Conservation (phyloP, 2,329 filamentous ascomycete species). For the Colletotrichum sp. region DNA sequence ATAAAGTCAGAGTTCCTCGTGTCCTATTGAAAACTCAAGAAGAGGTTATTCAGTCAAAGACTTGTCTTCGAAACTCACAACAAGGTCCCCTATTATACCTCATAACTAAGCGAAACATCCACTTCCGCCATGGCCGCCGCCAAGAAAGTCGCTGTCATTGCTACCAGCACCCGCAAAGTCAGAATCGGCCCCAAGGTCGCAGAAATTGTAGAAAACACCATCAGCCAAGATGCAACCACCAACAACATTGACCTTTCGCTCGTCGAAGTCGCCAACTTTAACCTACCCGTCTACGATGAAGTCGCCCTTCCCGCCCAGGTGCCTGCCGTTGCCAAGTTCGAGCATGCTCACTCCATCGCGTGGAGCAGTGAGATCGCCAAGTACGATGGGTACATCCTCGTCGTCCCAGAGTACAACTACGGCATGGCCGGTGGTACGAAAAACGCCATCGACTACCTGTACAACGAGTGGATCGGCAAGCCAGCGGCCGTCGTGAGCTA, state of each 20-base stretch:
- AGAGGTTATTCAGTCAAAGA: not conserved
- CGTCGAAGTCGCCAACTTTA: constrained; percentile 42
- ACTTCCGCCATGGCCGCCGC: not conserved
- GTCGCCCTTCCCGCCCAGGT: constrained; percentile 41
- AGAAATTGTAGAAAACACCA: constrained; percentile 31
- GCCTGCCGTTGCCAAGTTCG: constrained; percentile 38
- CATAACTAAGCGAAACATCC: not conserved
- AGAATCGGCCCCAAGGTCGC: constrained; percentile 36
- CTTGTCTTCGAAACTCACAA: not conserved
- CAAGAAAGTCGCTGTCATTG: constrained; percentile 38
- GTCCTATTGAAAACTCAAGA: rapidly evolving
- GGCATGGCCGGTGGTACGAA: constrained; percentile 59
- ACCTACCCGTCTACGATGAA: constrained; percentile 53
- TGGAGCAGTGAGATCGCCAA: constrained; percentile 50
- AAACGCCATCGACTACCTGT: constrained; percentile 68
- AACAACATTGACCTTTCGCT: constrained; percentile 27
- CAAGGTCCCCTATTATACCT: not conserved
- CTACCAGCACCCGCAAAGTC: constrained; percentile 36
- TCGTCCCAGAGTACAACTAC: constrained; percentile 63
- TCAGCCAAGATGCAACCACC: constrained; percentile 27
- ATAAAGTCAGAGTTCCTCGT: not conserved
- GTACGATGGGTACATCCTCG: constrained; percentile 45
- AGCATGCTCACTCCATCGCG: constrained; percentile 43
- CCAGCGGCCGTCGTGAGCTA: constrained; percentile 59
- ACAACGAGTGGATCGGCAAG: constrained; percentile 63